These are phyloP conservation scores for Pichia sp. DNA, from an alignment of 1,139 yeast species.

Conservation along the genomic window DNA sequence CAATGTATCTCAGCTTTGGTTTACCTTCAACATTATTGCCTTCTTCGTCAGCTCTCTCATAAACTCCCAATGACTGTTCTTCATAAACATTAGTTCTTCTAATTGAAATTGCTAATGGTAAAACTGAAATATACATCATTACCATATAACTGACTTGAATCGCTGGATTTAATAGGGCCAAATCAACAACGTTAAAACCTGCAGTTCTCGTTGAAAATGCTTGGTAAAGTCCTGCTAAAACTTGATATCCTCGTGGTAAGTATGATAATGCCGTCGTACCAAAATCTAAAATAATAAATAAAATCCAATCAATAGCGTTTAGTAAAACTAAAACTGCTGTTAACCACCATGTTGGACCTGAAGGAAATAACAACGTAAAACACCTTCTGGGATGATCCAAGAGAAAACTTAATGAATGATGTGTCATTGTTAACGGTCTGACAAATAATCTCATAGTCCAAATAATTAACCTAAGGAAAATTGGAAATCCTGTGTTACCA, in stretches of 20 bases:
- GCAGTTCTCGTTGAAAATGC: conserved; percentile 93
- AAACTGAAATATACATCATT: conserved; percentile 96
- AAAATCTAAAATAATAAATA: conserved; percentile 75
- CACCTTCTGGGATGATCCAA: conserved; percentile 97
- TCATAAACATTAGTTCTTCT: conserved; percentile 96
- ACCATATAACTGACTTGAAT: conserved; percentile 89
- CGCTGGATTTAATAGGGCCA: conserved; percentile 74
- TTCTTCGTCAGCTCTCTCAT: conserved; percentile 35
- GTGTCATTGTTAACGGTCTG: conserved; percentile 55
- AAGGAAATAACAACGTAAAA: conserved; percentile 84
- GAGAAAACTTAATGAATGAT: conserved; percentile 78
- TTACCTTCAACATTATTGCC: conserved; percentile 14
- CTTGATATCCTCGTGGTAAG: conserved; percentile 59
- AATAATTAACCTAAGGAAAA: conserved; percentile 66
- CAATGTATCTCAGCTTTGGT: conserved; percentile 46
- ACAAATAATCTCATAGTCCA: conserved; percentile 72
- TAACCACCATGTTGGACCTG: conserved; percentile 94
- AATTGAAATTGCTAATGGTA: conserved; percentile 92
- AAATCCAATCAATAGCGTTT: conserved; percentile 69
- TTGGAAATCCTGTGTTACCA: conserved; percentile 93
- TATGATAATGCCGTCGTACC: conserved; percentile 41
- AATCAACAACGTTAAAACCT: conserved; percentile 70
- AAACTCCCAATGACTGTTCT: conserved; percentile 89
- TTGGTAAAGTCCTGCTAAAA: conserved; percentile 80
- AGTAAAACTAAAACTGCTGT: conserved; percentile 63